Conservation (phyloP, 1,284 basidiomycete genomes). For the Cutaneotrichosporon sp. region DNA sequence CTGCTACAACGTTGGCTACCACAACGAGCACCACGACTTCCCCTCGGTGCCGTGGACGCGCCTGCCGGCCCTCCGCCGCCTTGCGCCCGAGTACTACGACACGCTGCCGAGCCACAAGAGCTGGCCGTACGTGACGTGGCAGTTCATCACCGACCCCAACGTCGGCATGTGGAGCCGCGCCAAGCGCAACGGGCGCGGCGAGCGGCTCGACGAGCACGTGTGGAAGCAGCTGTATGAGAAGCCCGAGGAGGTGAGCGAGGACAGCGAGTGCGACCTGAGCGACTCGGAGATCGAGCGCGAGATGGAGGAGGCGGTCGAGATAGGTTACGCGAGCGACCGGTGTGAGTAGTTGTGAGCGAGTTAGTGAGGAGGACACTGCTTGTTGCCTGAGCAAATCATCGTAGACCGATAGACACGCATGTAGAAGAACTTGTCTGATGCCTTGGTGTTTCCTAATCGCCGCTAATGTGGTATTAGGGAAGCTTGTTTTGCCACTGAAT, state of each 20-base stretch:
- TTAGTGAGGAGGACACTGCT: not conserved
- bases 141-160: slow-evolving; percentile 87
- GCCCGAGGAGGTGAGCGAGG: slow-evolving; percentile 10
- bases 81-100: slow-evolving; percentile 94
- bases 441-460: not conserved
- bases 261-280: slow-evolving; percentile 14
- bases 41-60: slow-evolving; percentile 94
- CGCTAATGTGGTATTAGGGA: not conserved
- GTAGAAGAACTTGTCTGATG: not conserved
- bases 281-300: slow-evolving; percentile 25
- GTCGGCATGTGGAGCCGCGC: slow-evolving; percentile 67
- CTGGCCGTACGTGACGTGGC: slow-evolving; percentile 92
- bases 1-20: slow-evolving; percentile 98
- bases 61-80: slow-evolving; percentile 75
- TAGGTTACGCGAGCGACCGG: slow-evolving; percentile 25
- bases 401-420: not conserved
- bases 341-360: slow-evolving; percentile 2
- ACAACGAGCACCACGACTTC: slow-evolving; percentile 99
- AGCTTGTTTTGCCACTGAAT: not conserved
- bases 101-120: slow-evolving; percentile 80
- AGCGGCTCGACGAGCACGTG: slow-evolving; percentile 41
- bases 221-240: slow-evolving; percentile 33
- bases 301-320: slow-evolving; percentile 28
- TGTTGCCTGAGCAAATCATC: not conserved
- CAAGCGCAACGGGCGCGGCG: slow-evolving; percentile 52